Base-by-base conservation (phyloP, 2,329 filamentous ascomycete genomes). In the Onygenales sp. region DNA sequence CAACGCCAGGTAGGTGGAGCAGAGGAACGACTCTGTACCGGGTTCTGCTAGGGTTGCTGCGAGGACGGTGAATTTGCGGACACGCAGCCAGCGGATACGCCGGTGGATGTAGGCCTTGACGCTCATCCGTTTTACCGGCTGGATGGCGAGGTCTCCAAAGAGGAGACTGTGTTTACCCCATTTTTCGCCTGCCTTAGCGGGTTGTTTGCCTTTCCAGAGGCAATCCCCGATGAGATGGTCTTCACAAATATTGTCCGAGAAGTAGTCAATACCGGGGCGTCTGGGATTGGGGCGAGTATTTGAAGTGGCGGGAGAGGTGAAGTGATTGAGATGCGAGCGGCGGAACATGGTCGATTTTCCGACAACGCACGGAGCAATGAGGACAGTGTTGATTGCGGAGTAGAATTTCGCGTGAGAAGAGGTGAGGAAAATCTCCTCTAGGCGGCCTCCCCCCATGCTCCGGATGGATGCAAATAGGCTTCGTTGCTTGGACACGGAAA, bases 271-370 rank as follows among this genome's bases (percentile, higher is more conserved):
- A 0, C 93, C 94, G 0, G 72, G 83, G 67, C 60, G 78, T 68
- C 62, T 73, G 55, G 53, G 70, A 60, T 62, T 73, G 63, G 44
- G 67, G 61, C 31, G 59, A 14, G 52, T 39, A 43, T 38, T 65
- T 77, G 78, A 59, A 64, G 69, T 51, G 35, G 83, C 84, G n/a
- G 66, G 61, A 0, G 70, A 62, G 0, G 83, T 85, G 7, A 93
- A 80, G 59, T 80, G 79, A 69, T 96, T 82, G 38, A 98, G 82
- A 63, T 98, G 92, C 0, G 89, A 88, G 57, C 87, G 88, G 55
- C 93, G 87, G 72, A 97, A 98, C 91, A 98, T 97, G 73, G 94
- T 97, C 64, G 89, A 95, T 74, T 98, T 98, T 50, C 93, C 93
- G 21, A 97, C 86, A 54, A 95, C 86, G 70, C 93, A 98, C 7